A percentile compares a stretch with the other conserved stretches of the same genome.
Evolutionary conservation across 306 rosid genomes (phyloP).

Genomic region (Dicorynia guianensis): DNA sequence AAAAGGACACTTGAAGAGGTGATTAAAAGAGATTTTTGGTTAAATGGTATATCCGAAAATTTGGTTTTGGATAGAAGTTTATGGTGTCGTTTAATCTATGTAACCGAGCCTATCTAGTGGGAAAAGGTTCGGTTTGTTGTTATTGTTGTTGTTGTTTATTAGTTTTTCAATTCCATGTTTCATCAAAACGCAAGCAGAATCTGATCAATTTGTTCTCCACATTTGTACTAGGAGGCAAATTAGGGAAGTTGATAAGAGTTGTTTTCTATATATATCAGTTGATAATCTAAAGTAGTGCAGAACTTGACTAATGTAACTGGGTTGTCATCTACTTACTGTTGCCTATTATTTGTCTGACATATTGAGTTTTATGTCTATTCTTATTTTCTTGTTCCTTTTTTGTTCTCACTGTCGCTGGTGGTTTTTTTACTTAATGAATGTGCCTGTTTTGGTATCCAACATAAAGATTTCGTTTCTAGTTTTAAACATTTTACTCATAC

Average conservation of each 20-base stretch:
- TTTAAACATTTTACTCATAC: not conserved
- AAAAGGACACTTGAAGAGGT: no score
- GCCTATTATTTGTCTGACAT: slow-evolving; percentile 21
- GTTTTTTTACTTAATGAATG: not conserved
- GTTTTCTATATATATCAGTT: slow-evolving; percentile 3
- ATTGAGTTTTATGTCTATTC: not conserved
- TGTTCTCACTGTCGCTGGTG: not conserved
- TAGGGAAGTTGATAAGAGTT: no score
- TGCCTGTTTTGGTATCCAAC: not conserved
- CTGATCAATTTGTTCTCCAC: not conserved
- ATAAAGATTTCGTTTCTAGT: not conserved
- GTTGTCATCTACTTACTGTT: not conserved
- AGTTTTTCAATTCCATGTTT: not conserved
- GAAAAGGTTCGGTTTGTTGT: no score
- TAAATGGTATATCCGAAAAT: no score
- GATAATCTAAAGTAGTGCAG: not conserved
- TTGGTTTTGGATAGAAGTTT: no score
- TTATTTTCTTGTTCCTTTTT: no score
- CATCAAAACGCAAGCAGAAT: not conserved
- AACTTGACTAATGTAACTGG: not conserved
- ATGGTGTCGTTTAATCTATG: no score
- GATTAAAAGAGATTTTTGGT: no score
- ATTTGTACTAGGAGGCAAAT: no score
- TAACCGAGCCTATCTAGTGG: no score
- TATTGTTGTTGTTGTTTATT: no score